phyloP scores from a whole-genome alignment of 2,329 filamentous ascomycete species.

The Pseudogymnoascus sp. region DNA sequence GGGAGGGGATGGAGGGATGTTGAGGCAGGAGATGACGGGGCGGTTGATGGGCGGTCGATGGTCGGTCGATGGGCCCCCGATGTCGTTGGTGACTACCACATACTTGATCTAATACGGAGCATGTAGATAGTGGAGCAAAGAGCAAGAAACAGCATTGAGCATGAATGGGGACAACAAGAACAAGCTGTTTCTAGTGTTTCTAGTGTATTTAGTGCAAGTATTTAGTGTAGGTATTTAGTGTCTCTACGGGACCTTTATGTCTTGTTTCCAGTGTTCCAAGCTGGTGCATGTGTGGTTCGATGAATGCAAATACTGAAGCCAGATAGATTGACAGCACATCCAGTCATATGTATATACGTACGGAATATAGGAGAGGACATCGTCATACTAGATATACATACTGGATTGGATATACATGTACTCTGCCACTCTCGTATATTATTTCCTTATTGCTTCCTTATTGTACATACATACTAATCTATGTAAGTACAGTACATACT shows the following conservation, averaged over 20 bases:
- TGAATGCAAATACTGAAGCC: neutral
- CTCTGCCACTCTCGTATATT: neutral
- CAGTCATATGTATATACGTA: neutral
- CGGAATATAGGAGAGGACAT: neutral
- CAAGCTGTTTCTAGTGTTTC: neutral
- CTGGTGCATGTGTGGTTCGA: neutral
- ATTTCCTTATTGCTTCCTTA: neutral
- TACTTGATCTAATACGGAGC: neutral
- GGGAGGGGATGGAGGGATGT: neutral
- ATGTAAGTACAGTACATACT: neutral
- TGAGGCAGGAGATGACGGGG: neutral
- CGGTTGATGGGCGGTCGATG: neutral
- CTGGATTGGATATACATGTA: neutral
- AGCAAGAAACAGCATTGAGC: neutral
- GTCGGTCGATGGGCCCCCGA: neutral
- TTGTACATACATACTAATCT: neutral
- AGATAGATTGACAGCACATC: neutral
- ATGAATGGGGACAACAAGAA: neutral
- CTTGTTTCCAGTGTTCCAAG: neutral
- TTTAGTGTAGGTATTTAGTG: neutral
- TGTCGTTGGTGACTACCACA: neutral
- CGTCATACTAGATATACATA: neutral
- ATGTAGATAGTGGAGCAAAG: neutral
- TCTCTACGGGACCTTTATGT: neutral
- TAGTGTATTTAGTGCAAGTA: neutral